Evolutionary conservation across 2,329 filamentous ascomycete genomes (phyloP).

Genomic region (Colletotrichum sp.): DNA sequence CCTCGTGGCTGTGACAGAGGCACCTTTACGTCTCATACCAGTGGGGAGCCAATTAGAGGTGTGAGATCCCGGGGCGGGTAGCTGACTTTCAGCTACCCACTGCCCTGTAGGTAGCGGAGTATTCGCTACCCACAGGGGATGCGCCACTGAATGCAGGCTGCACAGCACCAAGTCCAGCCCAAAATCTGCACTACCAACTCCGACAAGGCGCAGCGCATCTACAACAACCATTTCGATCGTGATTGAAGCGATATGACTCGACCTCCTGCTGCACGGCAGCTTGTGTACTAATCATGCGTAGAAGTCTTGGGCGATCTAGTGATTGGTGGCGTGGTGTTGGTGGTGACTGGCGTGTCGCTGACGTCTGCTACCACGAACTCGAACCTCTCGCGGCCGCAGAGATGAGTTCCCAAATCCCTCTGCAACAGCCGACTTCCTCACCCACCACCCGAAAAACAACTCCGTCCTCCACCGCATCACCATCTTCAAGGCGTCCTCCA

Average conservation of each 20-base stretch:
- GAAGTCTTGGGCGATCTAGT: neutral
- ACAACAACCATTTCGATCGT: neutral
- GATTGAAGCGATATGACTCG: neutral
- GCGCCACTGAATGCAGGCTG: too few relatives aligned
- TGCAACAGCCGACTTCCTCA: slow-evolving; percentile 90
- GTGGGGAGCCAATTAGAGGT: too few relatives aligned
- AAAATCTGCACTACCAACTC: too few relatives aligned
- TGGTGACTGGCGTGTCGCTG: neutral
- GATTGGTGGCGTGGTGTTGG: neutral
- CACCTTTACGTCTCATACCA: too few relatives aligned
- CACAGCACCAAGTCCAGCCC: too few relatives aligned
- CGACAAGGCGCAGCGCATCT: too few relatives aligned
- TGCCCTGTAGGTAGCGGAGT: too few relatives aligned
- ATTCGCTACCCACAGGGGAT: too few relatives aligned
- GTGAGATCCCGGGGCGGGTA: too few relatives aligned
- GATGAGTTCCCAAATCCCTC: slow-evolving; percentile 37
- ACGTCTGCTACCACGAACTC: neutral
- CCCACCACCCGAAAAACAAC: slow-evolving; percentile 83
- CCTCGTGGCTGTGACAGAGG: too few relatives aligned
- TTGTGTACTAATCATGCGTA: neutral
- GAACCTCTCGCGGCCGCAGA: neutral
- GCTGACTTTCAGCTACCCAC: too few relatives aligned
- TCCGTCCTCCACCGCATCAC: slow-evolving; percentile 78
- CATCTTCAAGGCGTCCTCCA: slow-evolving; percentile 81
- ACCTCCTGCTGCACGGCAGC: neutral